phyloP scores from a whole-genome alignment of 139 green algal genomes.

The Zygnema cylindricum region DNA sequence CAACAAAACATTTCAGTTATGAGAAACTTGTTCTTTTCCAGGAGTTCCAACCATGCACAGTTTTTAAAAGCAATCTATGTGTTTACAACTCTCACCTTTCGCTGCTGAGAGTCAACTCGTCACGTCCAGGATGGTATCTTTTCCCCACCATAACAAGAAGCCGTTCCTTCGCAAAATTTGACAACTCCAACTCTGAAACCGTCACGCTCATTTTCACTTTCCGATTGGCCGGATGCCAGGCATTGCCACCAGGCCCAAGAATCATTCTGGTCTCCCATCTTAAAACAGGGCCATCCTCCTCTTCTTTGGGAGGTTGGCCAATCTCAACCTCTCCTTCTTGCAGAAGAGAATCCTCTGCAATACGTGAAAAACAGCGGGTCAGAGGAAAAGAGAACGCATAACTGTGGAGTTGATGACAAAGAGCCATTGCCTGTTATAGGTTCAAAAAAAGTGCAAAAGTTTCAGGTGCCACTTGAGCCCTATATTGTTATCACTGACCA shows the following conservation, averaged over 20 bases:
- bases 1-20: not conserved
- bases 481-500: too few species aligned
- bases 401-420: too few species aligned
- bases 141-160: slow-evolving; percentile 53
- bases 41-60: not conserved
- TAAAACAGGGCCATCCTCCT: slow-evolving; percentile 44
- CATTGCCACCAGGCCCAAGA: slow-evolving; percentile 50
- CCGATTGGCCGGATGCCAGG: slow-evolving; percentile 55
- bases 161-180: slow-evolving; percentile 33
- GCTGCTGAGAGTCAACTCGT: slow-evolving; percentile 57
- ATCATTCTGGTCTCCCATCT: slow-evolving; percentile 49
- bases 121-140: slow-evolving; percentile 41
- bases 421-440: too few species aligned
- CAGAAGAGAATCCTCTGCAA: too few species aligned
- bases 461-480: too few species aligned
- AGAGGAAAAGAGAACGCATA: too few species aligned
- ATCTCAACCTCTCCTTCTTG: slow-evolving; percentile 1
- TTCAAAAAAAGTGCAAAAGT: too few species aligned
- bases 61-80: too few species aligned
- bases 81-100: slow-evolving; percentile 29
- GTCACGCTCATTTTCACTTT: slow-evolving; percentile 55
- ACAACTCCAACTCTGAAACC: slow-evolving; percentile 40
- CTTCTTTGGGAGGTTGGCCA: not conserved
- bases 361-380: too few species aligned
- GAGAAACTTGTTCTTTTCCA: not conserved